Base-by-base conservation (phyloP, 257 asterid genomes). In the Lycium barbarum region DNA sequence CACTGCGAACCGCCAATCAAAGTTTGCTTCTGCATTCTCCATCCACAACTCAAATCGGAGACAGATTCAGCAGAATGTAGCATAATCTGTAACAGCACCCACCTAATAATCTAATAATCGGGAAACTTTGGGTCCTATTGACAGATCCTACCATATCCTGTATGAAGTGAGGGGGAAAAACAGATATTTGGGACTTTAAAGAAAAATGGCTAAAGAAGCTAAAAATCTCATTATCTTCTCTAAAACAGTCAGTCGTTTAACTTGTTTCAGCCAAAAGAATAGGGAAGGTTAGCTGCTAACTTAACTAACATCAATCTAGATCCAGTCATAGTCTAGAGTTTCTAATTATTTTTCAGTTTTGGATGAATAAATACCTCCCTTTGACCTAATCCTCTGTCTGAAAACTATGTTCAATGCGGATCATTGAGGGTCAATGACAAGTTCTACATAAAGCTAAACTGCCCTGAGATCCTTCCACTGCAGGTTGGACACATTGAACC, bases 401-500 rank as follows among this genome's bases (percentile, higher is more conserved):
- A 84, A 63, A 47, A 81, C 15, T 61, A 67, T 18, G 61, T 54
- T 63, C 54, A 74, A 62, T 26, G 70, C 0, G 14, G 70, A 59
- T 59, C 66, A 59, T 17, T 59, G 26, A 18, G 18, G 14, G 70
- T 20, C 68, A 62, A 20, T 20, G 6, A 74, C 81, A 74, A 74
- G 81, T 22, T 35, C 47, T 76, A 76, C 82, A 76, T 22, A 76
- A 76, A 76, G 82, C 82, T 76, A 76, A 51, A 76, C 82, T 76
- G 82, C 65, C 85, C 85, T 66, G 74, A 54, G 53, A 89, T 85
- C 84, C 86, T 90, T 53, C 93, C 87, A 85, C 91, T 88, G 90
- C 95, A 93, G 65, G 90, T 40, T 66, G 90, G 93, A 84, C 98
- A 95, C 82, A 94, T 88, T 3, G 94, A 86, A 76, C 94, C 97